Percentiles rank a stretch among this genome's conserved stretches.
These are phyloP conservation scores for Pulveroboletus frians DNA, from an alignment of 768 basidiomycete genomes.

Conservation along the genomic window DNA sequence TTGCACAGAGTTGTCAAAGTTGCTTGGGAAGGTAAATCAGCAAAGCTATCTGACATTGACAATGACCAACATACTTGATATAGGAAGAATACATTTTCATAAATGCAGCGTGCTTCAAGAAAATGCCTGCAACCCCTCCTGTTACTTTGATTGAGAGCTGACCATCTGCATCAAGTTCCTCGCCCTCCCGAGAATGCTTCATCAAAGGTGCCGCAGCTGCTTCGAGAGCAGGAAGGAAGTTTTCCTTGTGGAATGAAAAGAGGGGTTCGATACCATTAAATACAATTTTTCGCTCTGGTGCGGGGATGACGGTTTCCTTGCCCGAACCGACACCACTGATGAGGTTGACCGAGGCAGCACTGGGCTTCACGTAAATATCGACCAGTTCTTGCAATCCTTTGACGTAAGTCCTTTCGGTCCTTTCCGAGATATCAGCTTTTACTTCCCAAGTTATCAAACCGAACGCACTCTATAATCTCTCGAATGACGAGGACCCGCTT, in stretches of 20 bases:
- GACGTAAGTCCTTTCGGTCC: conserved; percentile 94
- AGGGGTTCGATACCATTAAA: conserved; percentile 88
- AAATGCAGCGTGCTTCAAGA: conserved; percentile 91
- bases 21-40: conserved; percentile 43
- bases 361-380: conserved; percentile 91
- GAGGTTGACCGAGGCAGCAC: conserved; percentile 61
- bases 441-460: background rate
- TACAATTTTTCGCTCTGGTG: conserved; percentile 82
- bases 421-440: conserved; percentile 29
- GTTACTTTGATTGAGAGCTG: conserved; percentile 70
- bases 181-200: conserved; percentile 39
- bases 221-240: conserved; percentile 89
- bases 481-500: conserved; percentile 80
- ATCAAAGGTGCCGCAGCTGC: conserved; percentile 67
- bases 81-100: conserved; percentile 99
- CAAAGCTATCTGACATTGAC: conserved; percentile 1
- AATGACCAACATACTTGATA: conserved; percentile 69
- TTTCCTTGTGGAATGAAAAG: conserved; percentile 88
- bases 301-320: conserved; percentile 83
- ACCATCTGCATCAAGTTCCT: conserved; percentile 63
- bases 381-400: conserved; percentile 90
- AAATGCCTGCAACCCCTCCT: conserved; percentile 79
- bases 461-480: conserved; percentile 85
- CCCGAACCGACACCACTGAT: conserved; percentile 64
- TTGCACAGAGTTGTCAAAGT: conserved; percentile 89